Base-by-base conservation (phyloP, 495 filamentous ascomycete species). In the Sphaerosporella brunnea region DNA sequence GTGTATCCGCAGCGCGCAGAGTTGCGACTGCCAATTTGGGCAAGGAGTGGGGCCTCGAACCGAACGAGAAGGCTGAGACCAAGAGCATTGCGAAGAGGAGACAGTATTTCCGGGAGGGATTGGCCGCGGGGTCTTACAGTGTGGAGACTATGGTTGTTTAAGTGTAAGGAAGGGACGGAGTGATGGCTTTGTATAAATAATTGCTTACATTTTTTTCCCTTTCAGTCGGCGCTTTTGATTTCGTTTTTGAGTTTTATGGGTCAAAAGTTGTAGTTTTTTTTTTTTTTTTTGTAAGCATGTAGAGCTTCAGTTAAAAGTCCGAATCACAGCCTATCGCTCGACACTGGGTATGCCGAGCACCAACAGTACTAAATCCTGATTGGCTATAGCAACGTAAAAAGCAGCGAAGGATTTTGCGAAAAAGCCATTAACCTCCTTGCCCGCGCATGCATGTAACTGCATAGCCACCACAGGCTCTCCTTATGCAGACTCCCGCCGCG, bases 121-220 rank as follows among this genome's bases (percentile, higher is more conserved):
- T 56, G 50, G 53, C 50, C 1, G 47, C 48, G 20, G 58, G 58
- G 19, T 48, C 60, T 42, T 61, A 61, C 47, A 57, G 53, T 44
- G 47, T 61, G 26, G 58, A 61, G 38, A 61, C 47, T 45, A 53
- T 60, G 36, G 44, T 61, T 49, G 53, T 61, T 40, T 61, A 53
- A 39, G 47, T 18, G 35, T 4, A 37, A 32, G 28, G 13, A 32
- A 32, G 13, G 28, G 13, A 32, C 5, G 28, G 28, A 5, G 28
- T 5, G 28, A 32, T 32, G 28, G 28, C 5, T 32, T 32, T 32
- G 28, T 32, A 32, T 32, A 32, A 32, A 32, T 32, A 32, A 7
- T 32, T 32, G 28, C 28, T 32, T 5, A 5, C 5, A 5, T 32
- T 13, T 32, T 32, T 32, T 5, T 32, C 13, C 28, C 28, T 32